Evolutionary conservation across 106 monocot species (phyloP).

Genomic region (Phalaenopsis equestris): DNA sequence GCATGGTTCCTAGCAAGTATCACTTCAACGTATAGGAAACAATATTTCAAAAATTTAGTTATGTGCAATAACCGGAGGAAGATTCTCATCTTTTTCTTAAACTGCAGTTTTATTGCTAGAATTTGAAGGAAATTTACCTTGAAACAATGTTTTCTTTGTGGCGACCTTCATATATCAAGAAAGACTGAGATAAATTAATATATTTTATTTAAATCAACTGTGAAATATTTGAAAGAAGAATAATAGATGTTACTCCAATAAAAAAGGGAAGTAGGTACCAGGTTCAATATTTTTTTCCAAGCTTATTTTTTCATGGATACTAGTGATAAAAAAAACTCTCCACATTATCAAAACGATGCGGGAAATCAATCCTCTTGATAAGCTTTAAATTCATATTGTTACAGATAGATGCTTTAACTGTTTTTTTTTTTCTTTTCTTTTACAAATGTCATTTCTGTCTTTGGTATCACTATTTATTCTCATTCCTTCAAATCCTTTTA

Average conservation of each 20-base stretch:
- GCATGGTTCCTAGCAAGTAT: too few relatives aligned
- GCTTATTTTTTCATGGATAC: neutral
- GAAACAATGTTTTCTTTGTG: too few relatives aligned
- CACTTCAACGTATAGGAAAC: too few relatives aligned
- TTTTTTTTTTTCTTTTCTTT: neutral
- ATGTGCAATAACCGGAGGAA: too few relatives aligned
- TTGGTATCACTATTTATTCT: neutral
- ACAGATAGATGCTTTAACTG: neutral
- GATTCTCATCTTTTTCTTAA: too few relatives aligned
- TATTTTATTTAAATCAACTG: neutral
- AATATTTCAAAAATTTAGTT: too few relatives aligned
- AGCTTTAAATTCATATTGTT: neutral
- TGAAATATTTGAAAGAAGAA: neutral
- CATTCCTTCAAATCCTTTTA: neutral
- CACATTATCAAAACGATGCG: neutral
- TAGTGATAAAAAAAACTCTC: neutral
- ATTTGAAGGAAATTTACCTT: too few relatives aligned
- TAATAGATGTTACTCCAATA: neutral
- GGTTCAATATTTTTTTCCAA: neutral
- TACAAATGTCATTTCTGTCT: neutral
- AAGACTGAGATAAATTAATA: neutral
- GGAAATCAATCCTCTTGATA: neutral
- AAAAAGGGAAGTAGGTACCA: neutral
- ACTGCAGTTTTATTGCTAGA: too few relatives aligned
- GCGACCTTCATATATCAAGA: neutral